Base-by-base conservation (phyloP, 1,139 yeast species). In the Saccharomyces pastorianus region DNA sequence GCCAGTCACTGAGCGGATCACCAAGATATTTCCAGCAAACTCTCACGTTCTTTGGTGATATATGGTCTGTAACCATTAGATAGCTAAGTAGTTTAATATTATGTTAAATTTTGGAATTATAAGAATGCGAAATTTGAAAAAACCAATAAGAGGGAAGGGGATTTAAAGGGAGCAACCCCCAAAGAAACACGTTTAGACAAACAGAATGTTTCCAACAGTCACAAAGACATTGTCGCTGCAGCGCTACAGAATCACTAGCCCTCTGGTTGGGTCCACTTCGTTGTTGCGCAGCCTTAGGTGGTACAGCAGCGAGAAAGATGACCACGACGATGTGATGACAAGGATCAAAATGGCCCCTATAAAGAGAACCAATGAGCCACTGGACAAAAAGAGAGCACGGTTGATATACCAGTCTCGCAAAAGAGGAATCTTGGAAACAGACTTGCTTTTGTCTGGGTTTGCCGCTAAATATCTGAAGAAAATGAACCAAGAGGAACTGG, bases 401-500 rank as follows among this genome's bases (percentile, higher is more conserved):
- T 75, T 93, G 64, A 75, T 88, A 3, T 93, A 95, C 71, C 99
- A 93, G 71, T 85, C 95, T 50, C 79, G 99, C 59, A 93, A 95
- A 72, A 81, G 99, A 69, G 99, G 99, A 44, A 93, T 93, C 54
- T 77, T 93, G 58, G 99, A 93, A 70, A 85, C 96, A 9, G 99
- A 95, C 70, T 74, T 93, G 64, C 74, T 93, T 52, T 77, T 95
- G 56, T 83, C 95, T 23, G 79, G 91, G 57, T 95, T 91, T 72
- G 96, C 98, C 32, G 83, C 89, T 64, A 80, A 80, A 65, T 80
- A 87, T 64, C 75, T 93, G 62, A 71, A 78, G 44, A 64, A 69
- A 0, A 80, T 93, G 76, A 74, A 77, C n/a, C 71, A 75, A 58
- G 85, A 76, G 54, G 87, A 89, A 70, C 74, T 95, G 59, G 85